Conservation (phyloP, 805 yeast species). For the Candida easanensis region DNA sequence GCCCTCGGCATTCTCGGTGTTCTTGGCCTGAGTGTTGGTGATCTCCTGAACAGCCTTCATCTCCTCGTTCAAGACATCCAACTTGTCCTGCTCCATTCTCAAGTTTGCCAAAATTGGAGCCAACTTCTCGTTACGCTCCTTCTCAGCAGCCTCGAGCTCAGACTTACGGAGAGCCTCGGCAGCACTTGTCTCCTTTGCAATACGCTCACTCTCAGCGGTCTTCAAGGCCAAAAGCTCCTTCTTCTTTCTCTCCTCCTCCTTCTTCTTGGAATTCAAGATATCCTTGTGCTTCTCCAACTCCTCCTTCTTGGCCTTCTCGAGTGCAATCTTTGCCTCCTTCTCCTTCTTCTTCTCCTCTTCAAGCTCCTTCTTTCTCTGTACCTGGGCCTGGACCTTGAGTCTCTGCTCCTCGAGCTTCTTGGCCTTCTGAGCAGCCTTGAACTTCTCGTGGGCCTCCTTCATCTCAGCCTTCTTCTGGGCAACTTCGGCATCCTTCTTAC, state of each 20-base stretch:
- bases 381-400: slow-evolving; percentile 46
- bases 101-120: slow-evolving; percentile 55
- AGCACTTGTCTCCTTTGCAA: slow-evolving; percentile 30
- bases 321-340: slow-evolving; percentile 28
- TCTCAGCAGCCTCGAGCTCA: slow-evolving; percentile 39
- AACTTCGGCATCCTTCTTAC: slow-evolving; percentile 50
- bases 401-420: slow-evolving; percentile 43
- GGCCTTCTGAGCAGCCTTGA: slow-evolving; percentile 37
- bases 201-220: slow-evolving; percentile 26
- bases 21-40: slow-evolving; percentile 40
- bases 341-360: slow-evolving; percentile 32
- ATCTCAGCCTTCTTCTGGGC: slow-evolving; percentile 35
- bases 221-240: slow-evolving; percentile 30
- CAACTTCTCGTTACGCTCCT: slow-evolving; percentile 50
- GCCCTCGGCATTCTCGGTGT: slow-evolving; percentile 40
- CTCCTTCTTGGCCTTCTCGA: slow-evolving; percentile 33
- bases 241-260: slow-evolving; percentile 25
- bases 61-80: slow-evolving; percentile 48
- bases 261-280: slow-evolving; percentile 35
- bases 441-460: slow-evolving; percentile 37
- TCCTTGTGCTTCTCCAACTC: slow-evolving; percentile 33
- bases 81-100: slow-evolving; percentile 45
- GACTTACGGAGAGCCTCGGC: slow-evolving; percentile 47
- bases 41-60: slow-evolving; percentile 46
- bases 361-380: slow-evolving; percentile 33